phyloP scores from a whole-genome alignment of 108 stramenopile genomes.

The Chaetoceros muelleri region DNA sequence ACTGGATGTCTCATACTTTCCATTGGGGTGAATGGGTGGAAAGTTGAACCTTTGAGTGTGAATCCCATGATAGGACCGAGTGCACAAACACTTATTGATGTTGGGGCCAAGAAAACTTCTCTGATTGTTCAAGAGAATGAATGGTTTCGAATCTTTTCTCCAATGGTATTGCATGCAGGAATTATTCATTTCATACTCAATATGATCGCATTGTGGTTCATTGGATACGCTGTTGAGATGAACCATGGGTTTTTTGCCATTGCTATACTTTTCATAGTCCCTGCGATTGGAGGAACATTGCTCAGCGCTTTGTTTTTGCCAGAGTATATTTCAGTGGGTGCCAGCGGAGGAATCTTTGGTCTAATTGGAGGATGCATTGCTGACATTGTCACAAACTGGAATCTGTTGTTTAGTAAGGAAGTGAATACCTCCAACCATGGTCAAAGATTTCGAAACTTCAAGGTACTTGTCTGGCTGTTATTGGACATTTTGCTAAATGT shows the following conservation, averaged over 20 bases:
- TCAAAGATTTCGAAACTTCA: slow-evolving; percentile 48
- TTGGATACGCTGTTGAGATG: slow-evolving; percentile 83
- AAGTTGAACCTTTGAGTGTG: slow-evolving; percentile 60
- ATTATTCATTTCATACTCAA: slow-evolving; percentile 88
- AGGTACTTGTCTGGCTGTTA: slow-evolving; percentile 54
- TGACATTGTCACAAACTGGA: slow-evolving; percentile 92
- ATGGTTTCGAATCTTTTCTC: slow-evolving; percentile 67
- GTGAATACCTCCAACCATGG: slow-evolving; percentile 48
- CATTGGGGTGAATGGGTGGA: slow-evolving; percentile 74
- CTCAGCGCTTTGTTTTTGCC: slow-evolving; percentile 86
- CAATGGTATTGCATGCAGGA: slow-evolving; percentile 94
- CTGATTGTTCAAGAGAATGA: slow-evolving; percentile 81
- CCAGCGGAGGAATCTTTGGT: slow-evolving; percentile 88
- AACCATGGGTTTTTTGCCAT: slow-evolving; percentile 70
- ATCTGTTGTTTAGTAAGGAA: slow-evolving; percentile 61
- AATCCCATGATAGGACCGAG: slow-evolving; percentile 84
- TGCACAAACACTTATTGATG: slow-evolving; percentile 66
- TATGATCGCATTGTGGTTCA: slow-evolving; percentile 82
- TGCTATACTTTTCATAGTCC: slow-evolving; percentile 52
- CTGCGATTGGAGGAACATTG: slow-evolving; percentile 80
- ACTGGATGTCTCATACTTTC: slow-evolving; percentile 57
- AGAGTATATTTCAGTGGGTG: slow-evolving; percentile 84
- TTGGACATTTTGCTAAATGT: slow-evolving; percentile 77
- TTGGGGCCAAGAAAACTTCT: slow-evolving; percentile 84
- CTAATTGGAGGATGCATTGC: slow-evolving; percentile 85